phyloP scores from a whole-genome alignment of 192 early-diverging fungal species.

The Spizellomyces sp. region DNA sequence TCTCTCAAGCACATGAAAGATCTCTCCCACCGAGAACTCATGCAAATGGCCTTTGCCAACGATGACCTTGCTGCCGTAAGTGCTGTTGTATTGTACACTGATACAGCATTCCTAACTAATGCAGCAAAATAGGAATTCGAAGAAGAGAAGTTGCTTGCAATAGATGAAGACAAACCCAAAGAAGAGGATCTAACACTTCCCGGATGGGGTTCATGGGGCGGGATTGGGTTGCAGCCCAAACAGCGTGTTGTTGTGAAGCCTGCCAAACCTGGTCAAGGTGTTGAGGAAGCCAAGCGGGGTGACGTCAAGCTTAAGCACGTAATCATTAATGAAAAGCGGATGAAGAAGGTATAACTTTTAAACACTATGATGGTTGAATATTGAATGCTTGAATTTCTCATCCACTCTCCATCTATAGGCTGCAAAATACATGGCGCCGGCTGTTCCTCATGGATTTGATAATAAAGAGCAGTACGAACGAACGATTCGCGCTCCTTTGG shows the following conservation, averaged over 20 bases:
- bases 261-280: slow-evolving; percentile 44
- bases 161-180: slow-evolving; percentile 76
- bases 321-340: slow-evolving; percentile 88
- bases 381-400: neutral
- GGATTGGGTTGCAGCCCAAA: slow-evolving; percentile 63
- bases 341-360: slow-evolving; percentile 68
- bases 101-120: slow-evolving; percentile 30
- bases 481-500: slow-evolving; percentile 81
- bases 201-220: slow-evolving; percentile 92
- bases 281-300: slow-evolving; percentile 43
- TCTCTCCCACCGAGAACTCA: slow-evolving; percentile 80
- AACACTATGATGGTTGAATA: neutral
- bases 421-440: slow-evolving; percentile 68
- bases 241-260: slow-evolving; percentile 63
- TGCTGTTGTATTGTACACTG: neutral
- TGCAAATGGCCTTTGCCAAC: slow-evolving; percentile 92
- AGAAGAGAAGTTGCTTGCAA: slow-evolving; percentile 72
- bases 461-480: slow-evolving; percentile 88
- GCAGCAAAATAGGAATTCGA: slow-evolving; percentile 65
- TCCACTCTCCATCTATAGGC: slow-evolving; percentile 41
- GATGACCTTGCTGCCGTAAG: slow-evolving; percentile 75
- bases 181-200: slow-evolving; percentile 84
- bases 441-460: slow-evolving; percentile 85
- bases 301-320: slow-evolving; percentile 80
- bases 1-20: slow-evolving; percentile 41